Evolutionary conservation across 257 asterid species (phyloP), one percentile per base, ranked within the genome.

Genomic region (Solanum phureja): DNA sequence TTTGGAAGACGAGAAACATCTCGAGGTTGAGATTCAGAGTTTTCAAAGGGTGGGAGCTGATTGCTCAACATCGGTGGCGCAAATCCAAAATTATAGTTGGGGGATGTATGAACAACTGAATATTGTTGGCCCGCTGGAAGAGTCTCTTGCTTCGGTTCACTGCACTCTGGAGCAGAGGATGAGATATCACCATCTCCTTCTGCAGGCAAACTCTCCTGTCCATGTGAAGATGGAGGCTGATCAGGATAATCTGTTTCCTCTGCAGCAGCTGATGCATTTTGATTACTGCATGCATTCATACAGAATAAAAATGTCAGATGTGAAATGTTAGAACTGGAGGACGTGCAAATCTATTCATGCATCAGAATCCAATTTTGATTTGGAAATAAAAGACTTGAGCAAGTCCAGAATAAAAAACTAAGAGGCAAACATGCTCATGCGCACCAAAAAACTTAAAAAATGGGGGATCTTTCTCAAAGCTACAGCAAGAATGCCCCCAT

Each of bases 1-100:
- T 93, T 92, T 82, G 97, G 96, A 89, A 89, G 90, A 34, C 94
- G 96, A 89, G 95, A 90, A 87, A 91, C 95, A 88, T 95, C 98
- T 49, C 94, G 96, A 83, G 93, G 89, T 90, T 92, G 98, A 87
- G 94, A 79, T 85, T 95, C 99, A 19, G 92, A 92, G 92, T 90
- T 93, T 87, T 95, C 98, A 66, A 92, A 93, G 58, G 94, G 90
- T 81, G 96, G 83, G 87, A 90, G 88, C 89, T 93, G 98, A 88
- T 90, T 86, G 84, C 93, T 91, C 86, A 90, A 69, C 66, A 92
- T 88, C 82, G 96, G 95, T 42, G 98, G 99, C 87, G 93, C 66
- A 89, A 92, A 91, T 88, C 95, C 95, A 90, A 90, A 88, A 81
- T 91, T 90, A 76, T 94, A 92, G 89, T 90, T 93, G 83, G 98